Base-by-base conservation (phyloP, 305 asterid genomes). In the Fraxinus albicans region DNA sequence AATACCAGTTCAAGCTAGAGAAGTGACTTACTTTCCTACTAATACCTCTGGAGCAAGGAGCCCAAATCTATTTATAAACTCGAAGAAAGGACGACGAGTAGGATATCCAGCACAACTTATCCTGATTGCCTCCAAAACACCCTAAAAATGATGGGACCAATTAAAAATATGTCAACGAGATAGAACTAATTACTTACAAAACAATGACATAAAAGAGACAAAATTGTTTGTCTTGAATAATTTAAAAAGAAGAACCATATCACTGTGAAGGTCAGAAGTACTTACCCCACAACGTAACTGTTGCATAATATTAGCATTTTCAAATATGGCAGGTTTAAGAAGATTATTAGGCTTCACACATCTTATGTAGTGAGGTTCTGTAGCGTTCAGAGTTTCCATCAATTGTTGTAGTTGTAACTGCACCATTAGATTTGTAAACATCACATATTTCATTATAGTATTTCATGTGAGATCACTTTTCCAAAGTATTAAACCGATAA, bases 81-180 rank as follows among this genome's bases (percentile, higher is more conserved):
- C 99, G 83, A 90, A 94, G 90, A 94, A 97, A 88, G 94, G 94
- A 82, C 98, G 98, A 36, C 99, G 99, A 82, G 99, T 97, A 86
- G 99, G 99, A 86, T 89, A 97, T 81, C 99, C 99, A n/a, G 98
- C 98, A 88, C 98, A 95, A 83, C 98, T 97, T 81, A 97, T 97
- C 90, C 98, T 91, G 86, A 97, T 95, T 86, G 99, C 99, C 92
- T 97, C 98, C 86, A 97, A 85, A 83, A 97, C 99, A 93, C 99
- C 99, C 99, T 97, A 90, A 84, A 81, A 88, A 58, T 82, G 81
- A 86, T 82, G 78, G 53, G 80, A 87, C 85, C 80, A 84, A 79
- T 74, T 79, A 50, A 83, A 67, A 69, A 74, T 80, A 76, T 77
- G 84, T 78, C 85, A 53, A 35, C 65, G 50, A 76, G 79, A 73